These are phyloP conservation scores for Mucuna pruriens DNA, from an alignment of 306 rosid genomes.

Conservation along the genomic window DNA sequence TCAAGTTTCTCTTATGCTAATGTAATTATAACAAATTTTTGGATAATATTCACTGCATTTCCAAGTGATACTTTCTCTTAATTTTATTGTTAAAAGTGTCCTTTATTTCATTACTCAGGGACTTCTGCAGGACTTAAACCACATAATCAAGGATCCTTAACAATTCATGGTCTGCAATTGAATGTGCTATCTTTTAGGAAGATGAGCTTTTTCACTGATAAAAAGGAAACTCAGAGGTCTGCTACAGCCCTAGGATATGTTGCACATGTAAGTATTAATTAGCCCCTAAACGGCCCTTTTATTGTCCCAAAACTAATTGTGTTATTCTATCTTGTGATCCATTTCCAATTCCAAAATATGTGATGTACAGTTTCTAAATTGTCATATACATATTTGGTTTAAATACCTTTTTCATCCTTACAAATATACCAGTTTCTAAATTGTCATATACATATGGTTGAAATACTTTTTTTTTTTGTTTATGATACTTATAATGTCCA, in stretches of 20 bases:
- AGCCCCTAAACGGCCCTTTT: not conserved
- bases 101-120: conserved; percentile 54
- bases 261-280: conserved; percentile 74
- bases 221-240: conserved; percentile 89
- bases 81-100: conserved; percentile 22
- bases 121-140: conserved; percentile 66
- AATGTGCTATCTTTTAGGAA: conserved; percentile 80
- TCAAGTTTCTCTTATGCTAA: conserved; percentile 10
- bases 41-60: conserved; percentile 27
- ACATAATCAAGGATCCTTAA: conserved; percentile 74
- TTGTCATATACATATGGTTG: not conserved
- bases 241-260: conserved; percentile 94
- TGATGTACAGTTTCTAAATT: not conserved
- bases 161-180: conserved; percentile 86
- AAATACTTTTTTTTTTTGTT: not conserved
- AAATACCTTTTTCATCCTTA: not conserved
- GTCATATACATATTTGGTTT: not conserved
- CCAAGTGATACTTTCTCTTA: conserved; percentile 26
- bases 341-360: not conserved
- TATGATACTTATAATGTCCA: not conserved
- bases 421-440: too few relatives aligned
- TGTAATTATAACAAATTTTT: not conserved
- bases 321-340: not conserved
- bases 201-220: conserved; percentile 87
- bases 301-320: conserved; percentile 16